Conservation (phyloP, 192 early-diverging fungal species). For the Coemansia sp. region DNA sequence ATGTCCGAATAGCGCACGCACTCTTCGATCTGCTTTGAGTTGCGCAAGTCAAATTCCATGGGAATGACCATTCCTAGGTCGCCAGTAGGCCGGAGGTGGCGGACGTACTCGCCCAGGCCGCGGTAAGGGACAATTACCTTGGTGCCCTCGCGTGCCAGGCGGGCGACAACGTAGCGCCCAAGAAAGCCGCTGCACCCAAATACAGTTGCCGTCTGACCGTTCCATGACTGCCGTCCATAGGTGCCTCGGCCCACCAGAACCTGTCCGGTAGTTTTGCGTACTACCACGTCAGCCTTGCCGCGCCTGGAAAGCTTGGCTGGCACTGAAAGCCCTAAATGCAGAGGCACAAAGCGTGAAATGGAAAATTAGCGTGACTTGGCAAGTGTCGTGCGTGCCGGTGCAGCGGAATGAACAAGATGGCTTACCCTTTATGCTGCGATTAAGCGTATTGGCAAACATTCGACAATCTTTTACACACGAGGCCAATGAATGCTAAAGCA, state of each 20-base stretch:
- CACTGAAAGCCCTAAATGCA: constrained; percentile 22
- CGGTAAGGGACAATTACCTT: constrained; percentile 90
- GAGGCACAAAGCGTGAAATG: neutral
- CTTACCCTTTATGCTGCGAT: constrained; percentile 30
- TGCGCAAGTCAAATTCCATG: constrained; percentile 85
- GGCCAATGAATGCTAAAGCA: too few relatives aligned
- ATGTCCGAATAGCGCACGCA: constrained; percentile 90
- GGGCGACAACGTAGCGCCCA: constrained; percentile 90
- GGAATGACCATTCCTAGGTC: constrained; percentile 93
- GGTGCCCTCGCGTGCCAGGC: constrained; percentile 87
- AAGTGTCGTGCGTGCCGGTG: neutral
- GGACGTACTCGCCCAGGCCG: constrained; percentile 74
- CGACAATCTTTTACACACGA: too few relatives aligned
- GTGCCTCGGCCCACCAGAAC: constrained; percentile 58
- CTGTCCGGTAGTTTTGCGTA: constrained; percentile 48
- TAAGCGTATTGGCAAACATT: constrained; percentile 29
- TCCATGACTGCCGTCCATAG: constrained; percentile 75
- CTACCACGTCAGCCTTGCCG: constrained; percentile 46
- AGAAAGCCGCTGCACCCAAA: constrained; percentile 96
- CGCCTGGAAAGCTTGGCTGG: constrained; percentile 34
- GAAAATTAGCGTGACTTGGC: neutral
- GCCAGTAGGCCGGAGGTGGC: constrained; percentile 88
- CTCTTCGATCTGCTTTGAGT: constrained; percentile 79
- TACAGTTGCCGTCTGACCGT: constrained; percentile 88
- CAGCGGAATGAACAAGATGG: neutral